A percentile compares a stretch with the other conserved stretches of the same genome.
phyloP scores from a whole-genome alignment of 305 asterid genomes.

The Plantago rigida region DNA sequence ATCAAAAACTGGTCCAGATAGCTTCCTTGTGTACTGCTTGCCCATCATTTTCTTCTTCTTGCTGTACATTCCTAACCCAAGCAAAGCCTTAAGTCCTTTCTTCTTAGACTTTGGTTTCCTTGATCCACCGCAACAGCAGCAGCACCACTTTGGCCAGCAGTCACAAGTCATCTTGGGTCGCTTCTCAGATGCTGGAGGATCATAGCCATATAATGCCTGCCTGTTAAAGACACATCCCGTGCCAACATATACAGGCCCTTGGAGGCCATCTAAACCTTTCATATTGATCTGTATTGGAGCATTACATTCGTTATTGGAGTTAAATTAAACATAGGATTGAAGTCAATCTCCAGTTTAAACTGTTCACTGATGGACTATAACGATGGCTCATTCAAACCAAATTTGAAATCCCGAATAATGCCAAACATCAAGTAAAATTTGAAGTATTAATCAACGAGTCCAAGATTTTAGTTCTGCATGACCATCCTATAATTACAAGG shows the following conservation, averaged over 20 bases:
- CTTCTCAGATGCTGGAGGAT: constrained; percentile 63
- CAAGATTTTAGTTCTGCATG: constrained; percentile 6
- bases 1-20: constrained; percentile 47
- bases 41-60: constrained; percentile 65
- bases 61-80: constrained; percentile 39
- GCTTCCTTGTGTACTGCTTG: constrained; percentile 50
- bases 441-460: background rate
- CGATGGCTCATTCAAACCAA: background rate
- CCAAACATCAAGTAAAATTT: background rate
- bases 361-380: constrained; percentile 1
- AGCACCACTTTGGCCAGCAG: constrained; percentile 76
- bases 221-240: constrained; percentile 68
- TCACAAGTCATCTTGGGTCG: constrained; percentile 75
- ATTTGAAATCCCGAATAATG: background rate
- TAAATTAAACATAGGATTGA: constrained; percentile 2
- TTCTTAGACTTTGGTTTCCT: constrained; percentile 57
- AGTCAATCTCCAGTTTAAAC: background rate
- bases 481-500: background rate
- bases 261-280: constrained; percentile 77
- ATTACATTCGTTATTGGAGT: background rate
- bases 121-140: constrained; percentile 63
- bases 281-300: constrained; percentile 51
- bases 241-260: constrained; percentile 80
- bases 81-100: constrained; percentile 52
- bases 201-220: constrained; percentile 70